phyloP scores from a whole-genome alignment of 169 alveolate species.

The Plasmodium knowlesi region DNA sequence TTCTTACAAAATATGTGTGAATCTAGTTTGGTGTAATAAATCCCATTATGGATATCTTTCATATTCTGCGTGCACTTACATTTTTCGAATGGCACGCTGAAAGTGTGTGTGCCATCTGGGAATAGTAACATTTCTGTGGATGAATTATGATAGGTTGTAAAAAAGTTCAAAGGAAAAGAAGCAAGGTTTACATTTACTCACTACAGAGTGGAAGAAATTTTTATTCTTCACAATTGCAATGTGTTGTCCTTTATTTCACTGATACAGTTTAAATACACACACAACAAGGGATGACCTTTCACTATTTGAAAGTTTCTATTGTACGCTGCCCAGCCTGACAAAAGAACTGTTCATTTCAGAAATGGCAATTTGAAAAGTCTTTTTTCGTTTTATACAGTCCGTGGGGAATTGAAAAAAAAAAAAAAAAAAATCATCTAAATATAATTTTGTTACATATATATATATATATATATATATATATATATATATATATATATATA shows the following conservation, averaged over 20 bases:
- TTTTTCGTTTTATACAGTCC: neutral
- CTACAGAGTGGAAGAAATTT: neutral
- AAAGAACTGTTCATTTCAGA: neutral
- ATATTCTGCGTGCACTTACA: neutral
- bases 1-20: neutral
- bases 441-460: neutral
- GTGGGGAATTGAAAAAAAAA: neutral
- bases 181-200: neutral
- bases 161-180: neutral
- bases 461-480: neutral
- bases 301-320: neutral
- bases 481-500: neutral
- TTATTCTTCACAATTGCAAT: neutral
- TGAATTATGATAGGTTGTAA: neutral
- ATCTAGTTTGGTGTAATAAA: neutral
- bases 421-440: neutral
- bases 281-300: neutral
- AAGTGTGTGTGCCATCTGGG: neutral
- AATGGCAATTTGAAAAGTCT: neutral
- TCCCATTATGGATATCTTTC: neutral
- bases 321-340: neutral
- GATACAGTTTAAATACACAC: neutral
- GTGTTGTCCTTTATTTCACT: neutral
- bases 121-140: neutral
- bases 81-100: neutral